A percentile compares a stretch with the other conserved stretches of the same genome.
phyloP scores from a whole-genome alignment of 129 eudicot genomes.

The Artemisia tridentata region DNA sequence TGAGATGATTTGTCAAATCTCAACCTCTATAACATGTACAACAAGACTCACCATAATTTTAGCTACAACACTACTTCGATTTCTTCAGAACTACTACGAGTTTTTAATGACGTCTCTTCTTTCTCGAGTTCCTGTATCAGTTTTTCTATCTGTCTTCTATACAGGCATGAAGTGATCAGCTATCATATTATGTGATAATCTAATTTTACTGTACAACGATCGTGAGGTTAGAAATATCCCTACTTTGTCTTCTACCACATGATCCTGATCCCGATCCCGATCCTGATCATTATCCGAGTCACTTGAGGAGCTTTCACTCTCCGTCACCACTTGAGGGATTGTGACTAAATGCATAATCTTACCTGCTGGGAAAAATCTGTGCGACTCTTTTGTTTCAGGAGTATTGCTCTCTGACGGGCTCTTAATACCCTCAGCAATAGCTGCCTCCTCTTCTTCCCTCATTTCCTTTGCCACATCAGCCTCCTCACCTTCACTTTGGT shows the following conservation, averaged over 20 bases:
- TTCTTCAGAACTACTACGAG: constrained; percentile 29
- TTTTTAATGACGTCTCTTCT: constrained; percentile 32
- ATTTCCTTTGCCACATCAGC: constrained; percentile 69
- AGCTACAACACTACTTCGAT: constrained; percentile 25
- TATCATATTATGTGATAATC: constrained; percentile 87
- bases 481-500: constrained; percentile 50
- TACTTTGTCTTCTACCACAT: constrained; percentile 46
- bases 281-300: constrained; percentile 28
- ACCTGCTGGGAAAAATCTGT: constrained; percentile 91
- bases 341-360: constrained; percentile 86
- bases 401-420: constrained; percentile 33
- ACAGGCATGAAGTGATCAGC: constrained; percentile 93
- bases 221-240: constrained; percentile 77
- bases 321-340: constrained; percentile 35
- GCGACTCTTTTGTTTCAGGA: constrained; percentile 72
- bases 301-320: constrained; percentile 33
- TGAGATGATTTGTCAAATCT: too few relatives aligned
- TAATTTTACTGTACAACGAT: constrained; percentile 66
- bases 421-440: constrained; percentile 54
- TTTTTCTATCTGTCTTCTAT: constrained; percentile 87
- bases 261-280: constrained; percentile 24
- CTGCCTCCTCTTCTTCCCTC: constrained; percentile 83
- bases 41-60: neutral
- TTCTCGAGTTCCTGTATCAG: constrained; percentile 60
- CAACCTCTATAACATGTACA: too few relatives aligned